These are phyloP conservation scores for Russula virescens DNA, from an alignment of 768 basidiomycete species.

Conservation along the genomic window DNA sequence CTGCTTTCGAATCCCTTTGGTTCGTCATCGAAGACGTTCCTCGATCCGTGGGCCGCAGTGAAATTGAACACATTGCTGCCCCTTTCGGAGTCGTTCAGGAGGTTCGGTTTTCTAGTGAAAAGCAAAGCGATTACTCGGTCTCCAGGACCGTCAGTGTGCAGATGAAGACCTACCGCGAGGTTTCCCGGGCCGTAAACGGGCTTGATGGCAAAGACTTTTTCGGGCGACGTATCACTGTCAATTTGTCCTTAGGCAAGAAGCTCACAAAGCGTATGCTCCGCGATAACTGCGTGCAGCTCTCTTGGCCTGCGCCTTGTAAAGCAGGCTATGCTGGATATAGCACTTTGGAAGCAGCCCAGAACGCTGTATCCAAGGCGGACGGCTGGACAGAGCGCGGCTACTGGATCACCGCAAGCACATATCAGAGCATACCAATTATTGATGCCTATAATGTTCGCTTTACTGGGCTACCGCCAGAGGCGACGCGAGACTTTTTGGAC, in stretches of 20 bases:
- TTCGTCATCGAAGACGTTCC: slow-evolving; percentile 52
- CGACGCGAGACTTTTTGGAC: slow-evolving; percentile 38
- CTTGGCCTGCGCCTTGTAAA: slow-evolving; percentile 53
- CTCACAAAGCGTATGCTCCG: slow-evolving; percentile 37
- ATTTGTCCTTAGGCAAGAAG: slow-evolving; percentile 40
- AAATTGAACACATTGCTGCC: slow-evolving; percentile 37
- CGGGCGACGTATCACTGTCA: slow-evolving; percentile 39
- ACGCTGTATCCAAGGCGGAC: slow-evolving; percentile 43
- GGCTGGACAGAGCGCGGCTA: slow-evolving; percentile 35
- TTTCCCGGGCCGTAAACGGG: slow-evolving; percentile 44
- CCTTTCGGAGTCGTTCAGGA: slow-evolving; percentile 45
- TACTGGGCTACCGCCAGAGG: slow-evolving; percentile 44
- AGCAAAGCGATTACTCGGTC: not conserved
- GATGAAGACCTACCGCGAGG: slow-evolving; percentile 45
- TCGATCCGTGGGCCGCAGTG: slow-evolving; percentile 28
- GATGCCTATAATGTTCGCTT: slow-evolving; percentile 59
- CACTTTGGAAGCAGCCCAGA: slow-evolving; percentile 42
- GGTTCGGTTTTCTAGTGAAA: slow-evolving; percentile 27
- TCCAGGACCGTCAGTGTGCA: slow-evolving; percentile 38
- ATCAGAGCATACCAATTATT: slow-evolving; percentile 54
- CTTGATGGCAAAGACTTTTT: slow-evolving; percentile 45
- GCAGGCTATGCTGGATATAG: slow-evolving; percentile 61
- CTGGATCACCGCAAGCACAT: slow-evolving; percentile 42
- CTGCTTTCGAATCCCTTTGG: slow-evolving; percentile 66
- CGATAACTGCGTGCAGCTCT: slow-evolving; percentile 52